phyloP scores from a whole-genome alignment of 1,139 yeast species.

The Saccharomyces hybrid region DNA sequence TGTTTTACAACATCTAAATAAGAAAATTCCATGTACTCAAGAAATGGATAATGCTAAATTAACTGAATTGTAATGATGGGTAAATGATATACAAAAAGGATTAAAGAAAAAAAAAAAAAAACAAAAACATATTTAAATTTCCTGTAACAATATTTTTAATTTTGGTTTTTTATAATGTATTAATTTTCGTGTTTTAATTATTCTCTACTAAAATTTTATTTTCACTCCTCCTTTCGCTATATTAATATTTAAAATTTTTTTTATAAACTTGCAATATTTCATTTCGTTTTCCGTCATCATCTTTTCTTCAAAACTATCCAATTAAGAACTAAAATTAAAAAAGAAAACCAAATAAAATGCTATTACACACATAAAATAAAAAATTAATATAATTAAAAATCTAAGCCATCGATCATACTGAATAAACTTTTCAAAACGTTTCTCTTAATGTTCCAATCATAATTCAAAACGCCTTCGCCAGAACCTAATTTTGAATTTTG shows the following conservation, averaged over 20 bases:
- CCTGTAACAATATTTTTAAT: background rate
- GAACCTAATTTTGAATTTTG: constrained; percentile 28
- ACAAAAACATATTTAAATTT: background rate
- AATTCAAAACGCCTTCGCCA: constrained; percentile 40
- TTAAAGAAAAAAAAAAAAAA: background rate
- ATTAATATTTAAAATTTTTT: background rate
- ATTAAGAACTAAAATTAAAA: too few relatives aligned
- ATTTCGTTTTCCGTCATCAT: too few relatives aligned
- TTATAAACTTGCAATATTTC: too few relatives aligned
- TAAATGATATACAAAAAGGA: constrained; percentile 7
- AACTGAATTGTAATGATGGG: constrained; percentile 7
- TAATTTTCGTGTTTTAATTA: background rate
- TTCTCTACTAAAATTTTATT: background rate
- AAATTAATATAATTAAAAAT: background rate
- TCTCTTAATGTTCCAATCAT: constrained; percentile 40
- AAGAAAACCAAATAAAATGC: background rate
- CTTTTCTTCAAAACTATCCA: too few relatives aligned
- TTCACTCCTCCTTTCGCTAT: background rate
- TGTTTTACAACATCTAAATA: constrained; percentile 29
- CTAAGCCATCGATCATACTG: constrained; percentile 38
- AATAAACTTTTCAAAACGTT: constrained; percentile 45
- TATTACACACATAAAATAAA: background rate
- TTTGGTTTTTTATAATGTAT: background rate
- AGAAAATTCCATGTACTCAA: constrained; percentile 26
- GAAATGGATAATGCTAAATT: constrained; percentile 10